Base-by-base conservation (phyloP, 148 eudicot genomes). In the Chenopodium quinoa region DNA sequence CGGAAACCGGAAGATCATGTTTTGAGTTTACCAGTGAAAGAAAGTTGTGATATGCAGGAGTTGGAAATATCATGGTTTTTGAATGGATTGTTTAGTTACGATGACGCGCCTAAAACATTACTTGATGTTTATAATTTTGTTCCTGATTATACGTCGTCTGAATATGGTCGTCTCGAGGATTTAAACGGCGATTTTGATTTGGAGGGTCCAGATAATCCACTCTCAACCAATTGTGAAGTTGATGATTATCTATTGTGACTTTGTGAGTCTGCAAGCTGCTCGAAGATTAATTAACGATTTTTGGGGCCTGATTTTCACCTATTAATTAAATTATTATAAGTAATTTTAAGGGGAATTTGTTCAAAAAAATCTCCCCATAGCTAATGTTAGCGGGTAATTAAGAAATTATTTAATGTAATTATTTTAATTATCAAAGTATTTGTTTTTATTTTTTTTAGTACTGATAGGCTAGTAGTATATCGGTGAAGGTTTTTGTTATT, bases 71-170 rank as follows among this genome's bases (percentile, higher is more conserved):
- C 82, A 7, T 71, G 80, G 83, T 72, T 67, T 6, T 78, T 86
- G 80, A 60, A 37, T 52, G 88, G 84, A 12, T 79, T 75, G 29
- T 88, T 90, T 20, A 84, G 80, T 52, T 88, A 76, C 48, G 73
- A 75, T 32, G 80, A 84, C 11, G 22, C 82, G 0, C 90, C 91
- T 1, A 75, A 83, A 22, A 84, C 88, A 0, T 25, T 88, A 10
- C 8, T 85, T 9, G 58, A 73, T 47, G 90, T 88, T n/a, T 74
- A 40, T 20, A 88, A 90, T n/a, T 88, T 81, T 63, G 14, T 85
- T 4, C 22, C 46, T 9, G 74, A n/a, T 13, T 20, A 76, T n/a
- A 65, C 19, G 22, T 17, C 27, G 2, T 20, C 19, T 3, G 7
- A 40, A 14, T 32, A 31, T n/a, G 74, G 14, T 31, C 78, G 69